Evolutionary conservation across 495 filamentous ascomycete species (phyloP).

Genomic region (Lophiostoma macrostomum): DNA sequence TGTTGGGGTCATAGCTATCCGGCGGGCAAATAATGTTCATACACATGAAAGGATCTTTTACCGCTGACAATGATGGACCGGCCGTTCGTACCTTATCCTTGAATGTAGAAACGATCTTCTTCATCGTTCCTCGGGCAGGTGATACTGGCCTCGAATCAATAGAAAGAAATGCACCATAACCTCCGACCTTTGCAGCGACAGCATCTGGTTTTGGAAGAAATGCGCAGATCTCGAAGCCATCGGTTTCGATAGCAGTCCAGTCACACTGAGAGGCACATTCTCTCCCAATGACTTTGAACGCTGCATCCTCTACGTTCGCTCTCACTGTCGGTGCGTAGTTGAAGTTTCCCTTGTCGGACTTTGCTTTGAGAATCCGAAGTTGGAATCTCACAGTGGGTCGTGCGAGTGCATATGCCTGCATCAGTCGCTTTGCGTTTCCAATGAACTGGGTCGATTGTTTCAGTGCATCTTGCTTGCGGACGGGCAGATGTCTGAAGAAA

Average conservation of each 20-base stretch:
- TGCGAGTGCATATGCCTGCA: conserved; percentile 75
- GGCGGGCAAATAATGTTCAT: conserved; percentile 69
- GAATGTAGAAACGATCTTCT: conserved; percentile 61
- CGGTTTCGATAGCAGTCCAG: conserved; percentile 38
- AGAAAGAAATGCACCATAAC: conserved; percentile 64
- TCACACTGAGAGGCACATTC: conserved; percentile 58
- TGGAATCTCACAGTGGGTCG: conserved; percentile 61
- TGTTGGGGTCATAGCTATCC: conserved; percentile 78
- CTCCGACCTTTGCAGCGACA: conserved; percentile 54
- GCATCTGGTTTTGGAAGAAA: conserved; percentile 56
- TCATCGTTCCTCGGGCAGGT: conserved; percentile 58
- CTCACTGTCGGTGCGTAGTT: conserved; percentile 63
- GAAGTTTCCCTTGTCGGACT: conserved; percentile 62
- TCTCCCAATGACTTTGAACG: conserved; percentile 65
- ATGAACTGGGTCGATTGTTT: conserved; percentile 63
- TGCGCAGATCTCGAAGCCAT: conserved; percentile 51
- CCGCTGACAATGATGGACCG: conserved; percentile 14
- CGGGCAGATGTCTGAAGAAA: conserved; percentile 70
- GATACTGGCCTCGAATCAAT: conserved; percentile 78
- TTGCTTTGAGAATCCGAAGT: conserved; percentile 64
- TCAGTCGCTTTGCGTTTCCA: conserved; percentile 59
- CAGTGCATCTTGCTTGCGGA: conserved; percentile 63
- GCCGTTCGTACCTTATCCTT: conserved; percentile 44
- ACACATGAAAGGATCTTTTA: conserved; percentile 66
- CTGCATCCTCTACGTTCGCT: conserved; percentile 59